phyloP scores from a whole-genome alignment of 177 flowering plant species.

The Vitis hybrid region DNA sequence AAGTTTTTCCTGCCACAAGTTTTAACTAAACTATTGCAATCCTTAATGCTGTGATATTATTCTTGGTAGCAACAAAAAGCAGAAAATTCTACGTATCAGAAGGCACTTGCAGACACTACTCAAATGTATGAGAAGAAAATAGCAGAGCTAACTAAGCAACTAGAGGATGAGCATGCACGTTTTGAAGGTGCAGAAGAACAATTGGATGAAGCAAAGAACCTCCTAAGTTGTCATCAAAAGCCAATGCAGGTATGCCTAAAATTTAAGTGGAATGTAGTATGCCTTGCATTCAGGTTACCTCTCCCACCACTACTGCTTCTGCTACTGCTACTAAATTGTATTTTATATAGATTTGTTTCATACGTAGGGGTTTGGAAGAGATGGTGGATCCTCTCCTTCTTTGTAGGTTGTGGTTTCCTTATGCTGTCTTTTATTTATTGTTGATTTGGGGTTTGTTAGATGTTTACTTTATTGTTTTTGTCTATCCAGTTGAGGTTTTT shows the following conservation, averaged over 20 bases:
- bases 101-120: conserved; percentile 64
- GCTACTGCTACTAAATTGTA: too few relatives aligned
- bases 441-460: too few relatives aligned
- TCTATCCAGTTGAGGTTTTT: too few relatives aligned
- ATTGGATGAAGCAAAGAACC: conserved; percentile 34
- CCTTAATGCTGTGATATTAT: conserved; percentile 22
- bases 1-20: background rate
- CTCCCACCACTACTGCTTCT: too few relatives aligned
- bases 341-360: too few relatives aligned
- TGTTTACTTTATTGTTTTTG: too few relatives aligned
- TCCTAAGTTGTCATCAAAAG: conserved; percentile 41
- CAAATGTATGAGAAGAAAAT: conserved; percentile 76
- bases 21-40: background rate
- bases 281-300: background rate
- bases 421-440: too few relatives aligned
- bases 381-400: too few relatives aligned
- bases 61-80: conserved; percentile 50
- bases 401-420: too few relatives aligned
- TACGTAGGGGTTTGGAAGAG: too few relatives aligned
- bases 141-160: conserved; percentile 48
- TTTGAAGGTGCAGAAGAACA: conserved; percentile 47
- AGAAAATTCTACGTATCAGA: conserved; percentile 56
- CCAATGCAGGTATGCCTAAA: conserved; percentile 41
- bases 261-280: background rate
- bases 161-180: conserved; percentile 49